phyloP scores from a whole-genome alignment of 768 basidiomycete genomes.

The Lentinus brumalis region DNA sequence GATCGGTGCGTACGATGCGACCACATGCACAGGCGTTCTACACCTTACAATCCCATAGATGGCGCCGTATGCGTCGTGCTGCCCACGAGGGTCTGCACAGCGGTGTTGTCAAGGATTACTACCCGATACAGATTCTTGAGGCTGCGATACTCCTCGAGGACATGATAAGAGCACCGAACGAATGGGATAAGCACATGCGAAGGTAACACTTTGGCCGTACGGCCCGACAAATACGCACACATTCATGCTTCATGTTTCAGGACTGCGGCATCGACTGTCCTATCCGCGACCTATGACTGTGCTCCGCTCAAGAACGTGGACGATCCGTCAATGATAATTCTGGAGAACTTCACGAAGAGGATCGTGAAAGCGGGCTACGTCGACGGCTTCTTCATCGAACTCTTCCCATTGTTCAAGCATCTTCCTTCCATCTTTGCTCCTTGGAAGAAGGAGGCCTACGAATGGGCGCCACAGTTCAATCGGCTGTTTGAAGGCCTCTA shows the following conservation, averaged over 20 bases:
- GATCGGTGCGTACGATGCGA: conserved; percentile 21
- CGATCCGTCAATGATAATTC: conserved; percentile 22
- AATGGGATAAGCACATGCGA: conserved; percentile 36
- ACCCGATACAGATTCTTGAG: conserved; percentile 32
- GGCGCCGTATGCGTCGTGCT: conserved; percentile 38
- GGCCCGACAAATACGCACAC: background rate
- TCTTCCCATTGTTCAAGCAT: conserved; percentile 36
- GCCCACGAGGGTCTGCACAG: conserved; percentile 37
- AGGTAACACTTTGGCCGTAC: conserved; percentile 14
- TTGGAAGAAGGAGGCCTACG: conserved; percentile 32
- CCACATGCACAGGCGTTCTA: background rate
- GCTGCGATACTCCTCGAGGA: conserved; percentile 33
- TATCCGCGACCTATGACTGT: conserved; percentile 30
- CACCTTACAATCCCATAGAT: conserved; percentile 24
- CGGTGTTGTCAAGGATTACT: conserved; percentile 24
- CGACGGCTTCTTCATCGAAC: conserved; percentile 39
- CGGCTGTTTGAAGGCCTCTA: conserved; percentile 27
- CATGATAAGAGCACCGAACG: conserved; percentile 28
- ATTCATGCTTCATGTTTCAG: conserved; percentile 11
- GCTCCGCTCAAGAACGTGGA: conserved; percentile 17
- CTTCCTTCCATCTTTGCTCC: conserved; percentile 33
- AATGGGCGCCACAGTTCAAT: conserved; percentile 28
- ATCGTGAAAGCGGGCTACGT: conserved; percentile 38
- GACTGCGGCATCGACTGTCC: conserved; percentile 30
- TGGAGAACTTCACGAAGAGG: conserved; percentile 29